Percentiles rank a stretch among this genome's conserved stretches.
phyloP scores from a whole-genome alignment of 176 grass and related monocot species.

The Oryza brachyantha region DNA sequence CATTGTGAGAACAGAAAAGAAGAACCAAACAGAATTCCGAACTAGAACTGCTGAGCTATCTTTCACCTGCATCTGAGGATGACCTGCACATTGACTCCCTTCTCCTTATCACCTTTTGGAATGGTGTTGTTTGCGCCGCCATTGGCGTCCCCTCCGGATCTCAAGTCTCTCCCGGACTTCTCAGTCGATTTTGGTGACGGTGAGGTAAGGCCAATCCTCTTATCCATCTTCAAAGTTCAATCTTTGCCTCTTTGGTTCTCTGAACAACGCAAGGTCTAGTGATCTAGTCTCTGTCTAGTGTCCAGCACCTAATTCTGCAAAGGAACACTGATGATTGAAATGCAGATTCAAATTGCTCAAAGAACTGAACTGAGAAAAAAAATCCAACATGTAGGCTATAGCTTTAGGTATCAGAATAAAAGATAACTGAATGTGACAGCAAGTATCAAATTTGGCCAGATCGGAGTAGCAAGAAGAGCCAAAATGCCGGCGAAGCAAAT shows the following conservation, averaged over 20 bases:
- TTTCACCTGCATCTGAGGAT: constrained; percentile 91
- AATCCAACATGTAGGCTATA: constrained; percentile 4
- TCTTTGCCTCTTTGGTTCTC: constrained; percentile 1
- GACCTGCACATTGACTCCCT: constrained; percentile 99
- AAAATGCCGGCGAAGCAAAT: constrained; percentile 45
- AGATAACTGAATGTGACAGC: constrained; percentile 9
- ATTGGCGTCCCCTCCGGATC: constrained; percentile 61
- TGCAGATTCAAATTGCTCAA: constrained; percentile 7
- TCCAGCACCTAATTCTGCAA: constrained; percentile 9
- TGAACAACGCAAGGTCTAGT: constrained; percentile 29
- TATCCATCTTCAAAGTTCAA: constrained; percentile 57
- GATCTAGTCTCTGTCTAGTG: not conserved
- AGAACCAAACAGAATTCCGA: constrained; percentile 22
- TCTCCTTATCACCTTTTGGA: constrained; percentile 75
- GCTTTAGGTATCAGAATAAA: constrained; percentile 1
- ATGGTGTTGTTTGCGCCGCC: constrained; percentile 41
- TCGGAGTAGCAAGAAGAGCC: constrained; percentile 22
- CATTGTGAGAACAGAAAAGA: constrained; percentile 23
- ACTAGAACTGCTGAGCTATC: constrained; percentile 17
- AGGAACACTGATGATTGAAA: constrained; percentile 26
- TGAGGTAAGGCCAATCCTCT: constrained; percentile 49
- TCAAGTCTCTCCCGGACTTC: constrained; percentile 69
- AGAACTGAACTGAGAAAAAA: constrained; percentile 13
- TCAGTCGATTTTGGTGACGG: constrained; percentile 84
- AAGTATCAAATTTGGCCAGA: constrained; percentile 20